phyloP scores from a whole-genome alignment of 305 asterid species.

The Rubia peregrina region DNA sequence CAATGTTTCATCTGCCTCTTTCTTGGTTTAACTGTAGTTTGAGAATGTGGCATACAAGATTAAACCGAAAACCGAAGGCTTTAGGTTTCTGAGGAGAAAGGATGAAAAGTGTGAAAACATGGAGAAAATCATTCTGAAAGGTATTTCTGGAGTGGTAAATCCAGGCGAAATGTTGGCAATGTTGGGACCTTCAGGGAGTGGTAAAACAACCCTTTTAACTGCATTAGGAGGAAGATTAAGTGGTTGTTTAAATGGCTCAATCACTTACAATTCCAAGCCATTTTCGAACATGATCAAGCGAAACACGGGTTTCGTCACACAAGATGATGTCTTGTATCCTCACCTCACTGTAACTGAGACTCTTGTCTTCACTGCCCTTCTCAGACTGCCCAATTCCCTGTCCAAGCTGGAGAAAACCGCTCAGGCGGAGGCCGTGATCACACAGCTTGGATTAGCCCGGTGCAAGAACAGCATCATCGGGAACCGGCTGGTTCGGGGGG shows the following conservation, averaged over 20 bases:
- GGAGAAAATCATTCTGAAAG: constrained; percentile 54
- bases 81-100: constrained; percentile 15
- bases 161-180: constrained; percentile 82
- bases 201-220: constrained; percentile 77
- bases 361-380: constrained; percentile 62
- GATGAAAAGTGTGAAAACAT: constrained; percentile 20
- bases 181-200: constrained; percentile 94
- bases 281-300: constrained; percentile 57
- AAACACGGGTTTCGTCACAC: constrained; percentile 73
- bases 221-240: constrained; percentile 64
- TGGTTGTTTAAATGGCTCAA: constrained; percentile 41
- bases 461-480: constrained; percentile 60
- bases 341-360: constrained; percentile 74
- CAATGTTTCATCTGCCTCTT: not conserved
- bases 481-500: constrained; percentile 42
- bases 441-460: constrained; percentile 48
- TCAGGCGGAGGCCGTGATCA: constrained; percentile 51
- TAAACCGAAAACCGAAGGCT: constrained; percentile 19
- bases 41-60: constrained; percentile 43
- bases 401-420: constrained; percentile 32
- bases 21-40: constrained; percentile 33
- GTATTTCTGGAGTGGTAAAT: constrained; percentile 46
- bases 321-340: constrained; percentile 67
- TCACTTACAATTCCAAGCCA: constrained; percentile 56
- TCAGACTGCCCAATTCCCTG: constrained; percentile 49